Evolutionary conservation across 2,329 filamentous ascomycete species (phyloP).

Genomic region (Dothiorella sarmentorum): DNA sequence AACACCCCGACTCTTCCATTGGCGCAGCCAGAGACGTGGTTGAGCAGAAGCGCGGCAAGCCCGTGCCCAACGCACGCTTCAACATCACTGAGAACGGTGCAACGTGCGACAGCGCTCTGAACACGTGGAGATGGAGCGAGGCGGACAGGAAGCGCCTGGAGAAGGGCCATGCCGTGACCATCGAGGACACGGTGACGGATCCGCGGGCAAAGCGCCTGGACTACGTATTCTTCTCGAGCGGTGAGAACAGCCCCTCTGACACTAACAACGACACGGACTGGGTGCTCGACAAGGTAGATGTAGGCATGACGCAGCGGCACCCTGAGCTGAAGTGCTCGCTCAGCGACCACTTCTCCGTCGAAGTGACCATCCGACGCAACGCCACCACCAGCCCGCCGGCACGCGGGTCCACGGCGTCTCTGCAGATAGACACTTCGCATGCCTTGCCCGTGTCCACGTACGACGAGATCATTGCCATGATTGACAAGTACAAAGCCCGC

Average conservation of each 20-base stretch:
- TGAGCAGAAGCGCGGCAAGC: slow-evolving; percentile 63
- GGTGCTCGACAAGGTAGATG: slow-evolving; percentile 66
- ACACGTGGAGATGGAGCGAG: slow-evolving; percentile 90
- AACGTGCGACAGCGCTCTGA: slow-evolving; percentile 80
- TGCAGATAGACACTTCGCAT: too few relatives aligned
- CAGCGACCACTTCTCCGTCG: slow-evolving; percentile 92
- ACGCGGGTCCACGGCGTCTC: slow-evolving; percentile 14
- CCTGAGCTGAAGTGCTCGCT: slow-evolving; percentile 78
- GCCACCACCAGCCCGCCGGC: slow-evolving; percentile 18
- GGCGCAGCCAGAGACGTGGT: slow-evolving; percentile 66
- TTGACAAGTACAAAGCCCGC: slow-evolving; percentile 64
- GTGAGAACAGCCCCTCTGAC: slow-evolving; percentile 26
- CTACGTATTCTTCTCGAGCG: slow-evolving; percentile 74
- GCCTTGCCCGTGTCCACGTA: slow-evolving; percentile 53
- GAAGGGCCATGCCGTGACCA: slow-evolving; percentile 59
- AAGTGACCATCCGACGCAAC: slow-evolving; percentile 61
- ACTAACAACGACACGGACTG: slow-evolving; percentile 51
- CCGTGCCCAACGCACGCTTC: slow-evolving; percentile 70
- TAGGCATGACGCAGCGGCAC: slow-evolving; percentile 80
- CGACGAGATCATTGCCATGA: slow-evolving; percentile 70
- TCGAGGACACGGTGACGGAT: slow-evolving; percentile 66
- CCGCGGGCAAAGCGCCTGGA: slow-evolving; percentile 81
- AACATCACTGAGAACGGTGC: slow-evolving; percentile 79
- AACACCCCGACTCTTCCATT: slow-evolving; percentile 80
- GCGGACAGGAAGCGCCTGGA: slow-evolving; percentile 64